A percentile compares a stretch with the other conserved stretches of the same genome.
Conservation (phyloP, 1,284 basidiomycete species). For the Cutaneotrichosporon sp. region DNA sequence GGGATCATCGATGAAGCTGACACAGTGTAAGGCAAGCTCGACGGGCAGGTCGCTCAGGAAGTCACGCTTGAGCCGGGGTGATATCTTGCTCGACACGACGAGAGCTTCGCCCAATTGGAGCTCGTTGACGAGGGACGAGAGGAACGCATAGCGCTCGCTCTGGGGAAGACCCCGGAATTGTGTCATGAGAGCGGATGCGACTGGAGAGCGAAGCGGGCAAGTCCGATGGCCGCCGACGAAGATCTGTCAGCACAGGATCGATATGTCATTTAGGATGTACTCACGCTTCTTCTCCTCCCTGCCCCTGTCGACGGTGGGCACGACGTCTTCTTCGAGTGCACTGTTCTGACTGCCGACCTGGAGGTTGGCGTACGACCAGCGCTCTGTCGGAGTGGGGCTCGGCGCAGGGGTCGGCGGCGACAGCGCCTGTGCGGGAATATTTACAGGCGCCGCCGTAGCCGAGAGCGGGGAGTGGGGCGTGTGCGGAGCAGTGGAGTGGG, state of each 20-base stretch:
- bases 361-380: conserved; percentile 10
- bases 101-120: conserved; percentile 72
- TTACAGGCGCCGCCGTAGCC: conserved; percentile 13
- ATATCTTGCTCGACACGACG: conserved; percentile 67
- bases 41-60: conserved; percentile 75
- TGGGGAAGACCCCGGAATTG: conserved; percentile 26
- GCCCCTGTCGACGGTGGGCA: not conserved
- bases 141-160: conserved; percentile 56
- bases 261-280: too few species aligned
- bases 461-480: not conserved
- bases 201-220: not conserved
- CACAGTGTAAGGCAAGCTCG: conserved; percentile 76
- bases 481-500: not conserved
- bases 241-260: not conserved
- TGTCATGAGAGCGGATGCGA: conserved; percentile 12
- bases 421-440: conserved; percentile 18
- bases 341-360: conserved; percentile 1
- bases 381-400: conserved; percentile 18
- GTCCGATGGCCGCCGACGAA: not conserved
- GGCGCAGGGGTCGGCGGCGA: conserved; percentile 20
- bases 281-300: conserved; percentile 3
- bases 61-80: conserved; percentile 78
- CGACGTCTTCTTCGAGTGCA: not conserved
- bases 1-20: conserved; percentile 78
- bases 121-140: conserved; percentile 60